Evolutionary conservation across 345 rosid species (phyloP), one percentile per base, ranked within the genome.

Genomic region (Stellera chamaejasme): DNA sequence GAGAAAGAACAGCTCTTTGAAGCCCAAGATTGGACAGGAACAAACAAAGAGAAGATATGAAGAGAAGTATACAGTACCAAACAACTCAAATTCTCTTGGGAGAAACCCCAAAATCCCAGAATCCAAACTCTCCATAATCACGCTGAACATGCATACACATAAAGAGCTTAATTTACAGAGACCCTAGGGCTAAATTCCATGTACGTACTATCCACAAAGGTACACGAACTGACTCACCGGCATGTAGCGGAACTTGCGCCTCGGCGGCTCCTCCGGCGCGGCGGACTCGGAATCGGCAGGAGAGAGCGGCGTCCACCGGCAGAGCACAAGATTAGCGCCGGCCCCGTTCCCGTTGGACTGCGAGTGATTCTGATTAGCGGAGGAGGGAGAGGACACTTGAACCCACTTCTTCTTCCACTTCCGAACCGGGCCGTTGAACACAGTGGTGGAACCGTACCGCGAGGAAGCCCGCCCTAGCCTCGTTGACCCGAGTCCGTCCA

Each of bases 391-490:
- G 3, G 87, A 66, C 55, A 93, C 89, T 72, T 91, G 91, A 70
- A 93, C 94, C 99, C 99, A 93, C 76, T 79, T 87, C 83, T 82
- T 86, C 89, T 81, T 93, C 99, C 99, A 89, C 79, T 77, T 86
- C 72, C 97, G 79, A 14, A 93, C 99, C 10, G 91, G 96, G 10
- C 99, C 96, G 64, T 72, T 89, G 65, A 93, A 84, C 51, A 87
- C 90, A 23, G 84, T 84, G 58, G 85, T 62, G 42, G 95, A 78
- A 50, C 90, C 87, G 75, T 80, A 87, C 56, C 96, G 74, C 45
- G 96, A 80, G 5, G 97, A 86, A 6, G 88, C 78, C 23, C 98
- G 85, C 67, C 95, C 87, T 55, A 88, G 62, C 64, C 96, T 75
- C 44, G 59, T 53, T 23, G 96, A 84, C 52, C 97, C 99, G 50